Base-by-base conservation (phyloP, 495 filamentous ascomycete species). In the Pyrenula massariospora region DNA sequence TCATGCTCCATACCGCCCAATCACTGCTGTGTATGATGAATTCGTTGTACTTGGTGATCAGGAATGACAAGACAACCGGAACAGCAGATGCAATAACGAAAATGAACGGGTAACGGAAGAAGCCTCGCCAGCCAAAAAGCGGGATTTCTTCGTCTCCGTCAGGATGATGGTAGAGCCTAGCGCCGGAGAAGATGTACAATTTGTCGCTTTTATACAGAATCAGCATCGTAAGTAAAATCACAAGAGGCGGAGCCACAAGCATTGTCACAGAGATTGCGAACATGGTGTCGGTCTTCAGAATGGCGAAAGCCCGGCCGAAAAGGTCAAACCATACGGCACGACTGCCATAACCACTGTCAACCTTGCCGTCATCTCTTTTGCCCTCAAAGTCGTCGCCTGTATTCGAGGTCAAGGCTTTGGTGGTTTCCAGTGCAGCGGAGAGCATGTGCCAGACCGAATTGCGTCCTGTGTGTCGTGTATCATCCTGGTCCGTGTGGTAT, bases 371-470 rank as follows among this genome's bases (percentile, higher is more conserved):
- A 21, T 76, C 70, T 23, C 75, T 68, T 31, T 70, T 64, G 20
- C 79, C 78, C 53, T 88, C 88, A 63, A 95, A 96, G 1, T 71
- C 77, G 48, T 78, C 66, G 53, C 79, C 84, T 0, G 78, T 81
- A 63, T 94, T 84, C 24, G 81, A 81, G 0, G 89, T 84, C 53
- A 96, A 75, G 1, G 70, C 73, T 63, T 83, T 75, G 54, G 85
- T 80, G 0, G 89, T 93, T 24, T 82, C 77, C 23, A 96, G 71
- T 24, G 91, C 80, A 22, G 82, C 81, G 50, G 88, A 91, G 3
- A 95, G 74, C 93, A 98, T 98, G 65, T 97, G 91, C 89, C 89
- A 95, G 10, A 97, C 64, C 19, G 88, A 91, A 48, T 83, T 78
- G 56, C 69, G 74, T 31, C 81, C 88, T 0, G 88, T 84, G 68